phyloP scores from a whole-genome alignment of 1,284 basidiomycete genomes.

The Pseudozyma tsukubaensis region DNA sequence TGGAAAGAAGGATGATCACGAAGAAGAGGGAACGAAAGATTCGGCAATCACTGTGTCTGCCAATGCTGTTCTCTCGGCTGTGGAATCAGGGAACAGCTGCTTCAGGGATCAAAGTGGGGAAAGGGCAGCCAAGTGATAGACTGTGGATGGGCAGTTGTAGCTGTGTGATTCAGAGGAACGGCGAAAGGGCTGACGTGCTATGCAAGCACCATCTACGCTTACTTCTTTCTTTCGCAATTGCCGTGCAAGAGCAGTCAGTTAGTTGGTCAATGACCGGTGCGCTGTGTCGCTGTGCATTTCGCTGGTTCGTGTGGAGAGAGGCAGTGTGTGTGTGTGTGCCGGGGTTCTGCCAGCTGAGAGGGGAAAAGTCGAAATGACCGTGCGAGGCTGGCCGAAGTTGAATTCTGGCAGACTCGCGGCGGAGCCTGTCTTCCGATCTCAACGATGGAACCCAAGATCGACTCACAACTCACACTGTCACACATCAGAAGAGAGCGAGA shows the following conservation, averaged over 20 bases:
- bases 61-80: constrained; percentile 4
- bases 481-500: neutral
- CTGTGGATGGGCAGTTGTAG: too few species aligned
- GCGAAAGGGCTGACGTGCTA: too few species aligned
- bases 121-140: neutral
- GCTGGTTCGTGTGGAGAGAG: neutral
- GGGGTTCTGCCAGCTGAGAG: neutral
- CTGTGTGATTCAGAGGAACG: too few species aligned
- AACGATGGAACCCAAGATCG: constrained; percentile 1
- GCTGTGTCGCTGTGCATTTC: too few species aligned
- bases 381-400: neutral
- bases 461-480: neutral
- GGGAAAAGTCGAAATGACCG: neutral
- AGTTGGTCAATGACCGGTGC: too few species aligned
- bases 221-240: too few species aligned
- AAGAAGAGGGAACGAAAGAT: constrained; percentile 4
- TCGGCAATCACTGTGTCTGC: constrained; percentile 7
- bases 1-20: neutral
- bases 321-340: neutral
- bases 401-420: neutral
- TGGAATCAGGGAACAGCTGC: neutral
- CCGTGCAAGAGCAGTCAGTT: too few species aligned
- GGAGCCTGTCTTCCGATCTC: constrained; percentile 15
- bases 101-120: constrained; percentile 1
- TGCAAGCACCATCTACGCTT: too few species aligned